Conservation (phyloP, 2,329 filamentous ascomycete species). For the Xylariaceae sp. region DNA sequence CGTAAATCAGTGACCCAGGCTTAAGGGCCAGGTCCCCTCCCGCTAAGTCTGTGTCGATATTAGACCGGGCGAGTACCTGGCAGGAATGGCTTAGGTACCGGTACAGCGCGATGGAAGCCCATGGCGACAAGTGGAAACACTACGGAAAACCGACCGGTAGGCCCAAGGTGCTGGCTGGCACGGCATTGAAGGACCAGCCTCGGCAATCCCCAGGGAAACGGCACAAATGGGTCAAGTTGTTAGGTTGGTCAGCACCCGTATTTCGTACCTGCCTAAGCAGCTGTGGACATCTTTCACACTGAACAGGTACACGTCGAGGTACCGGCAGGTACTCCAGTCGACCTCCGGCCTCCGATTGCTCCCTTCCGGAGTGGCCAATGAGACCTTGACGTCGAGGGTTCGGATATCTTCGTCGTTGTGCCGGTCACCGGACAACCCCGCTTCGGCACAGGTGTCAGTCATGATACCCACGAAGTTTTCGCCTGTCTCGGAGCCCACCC, state of each 20-base stretch:
- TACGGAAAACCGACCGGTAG: neutral
- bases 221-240: neutral
- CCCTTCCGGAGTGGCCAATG: neutral
- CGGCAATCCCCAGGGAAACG: neutral
- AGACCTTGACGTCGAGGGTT: neutral
- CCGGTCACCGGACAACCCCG: conserved; percentile 29
- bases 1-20: too few relatives aligned
- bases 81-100: neutral
- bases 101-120: neutral
- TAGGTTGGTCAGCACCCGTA: too few relatives aligned
- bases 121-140: neutral
- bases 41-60: too few relatives aligned
- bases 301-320: too few relatives aligned
- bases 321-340: neutral
- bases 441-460: conserved; percentile 20
- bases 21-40: too few relatives aligned
- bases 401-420: neutral
- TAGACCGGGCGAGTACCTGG: too few relatives aligned
- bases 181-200: neutral
- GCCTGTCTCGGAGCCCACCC: conserved; percentile 20
- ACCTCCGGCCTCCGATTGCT: neutral
- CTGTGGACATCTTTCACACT: too few relatives aligned
- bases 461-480: conserved; percentile 20
- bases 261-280: too few relatives aligned
- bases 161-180: neutral